Conservation (phyloP, 371 early-diverging fungal genomes). For the Umbelopsis sp. region DNA sequence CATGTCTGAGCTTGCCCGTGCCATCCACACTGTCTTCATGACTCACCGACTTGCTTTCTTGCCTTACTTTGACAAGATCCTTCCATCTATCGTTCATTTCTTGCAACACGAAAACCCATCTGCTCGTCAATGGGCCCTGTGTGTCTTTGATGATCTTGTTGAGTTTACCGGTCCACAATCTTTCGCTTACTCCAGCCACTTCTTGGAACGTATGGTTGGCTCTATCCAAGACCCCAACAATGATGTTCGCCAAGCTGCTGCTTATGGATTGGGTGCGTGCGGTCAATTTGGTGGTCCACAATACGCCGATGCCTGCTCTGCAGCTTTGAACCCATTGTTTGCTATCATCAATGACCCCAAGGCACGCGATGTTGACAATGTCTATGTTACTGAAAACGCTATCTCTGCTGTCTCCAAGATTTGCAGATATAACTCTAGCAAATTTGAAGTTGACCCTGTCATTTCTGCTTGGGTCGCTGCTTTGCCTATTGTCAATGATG, state of each 20-base stretch:
- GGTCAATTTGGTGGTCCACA: conserved; percentile 84
- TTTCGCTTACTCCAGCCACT: conserved; percentile 70
- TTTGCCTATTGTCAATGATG: conserved; percentile 86
- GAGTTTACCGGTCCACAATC: conserved; percentile 87
- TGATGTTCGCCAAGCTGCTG: conserved; percentile 90
- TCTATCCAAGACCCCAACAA: conserved; percentile 64
- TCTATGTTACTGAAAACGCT: conserved; percentile 89
- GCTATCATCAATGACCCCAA: conserved; percentile 66
- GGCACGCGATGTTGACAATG: conserved; percentile 71
- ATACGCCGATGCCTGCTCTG: conserved; percentile 70
- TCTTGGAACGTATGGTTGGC: conserved; percentile 68
- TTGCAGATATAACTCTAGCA: conserved; percentile 62
- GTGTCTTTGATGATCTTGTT: conserved; percentile 88
- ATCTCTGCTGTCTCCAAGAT: conserved; percentile 90
- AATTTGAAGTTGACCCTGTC: conserved; percentile 67
- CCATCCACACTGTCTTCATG: conserved; percentile 77
- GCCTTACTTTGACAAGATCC: conserved; percentile 77
- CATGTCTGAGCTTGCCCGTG: conserved; percentile 74
- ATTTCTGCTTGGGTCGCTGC: conserved; percentile 77
- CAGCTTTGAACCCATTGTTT: conserved; percentile 68
- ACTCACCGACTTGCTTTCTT: conserved; percentile 73
- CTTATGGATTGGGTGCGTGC: conserved; percentile 90
- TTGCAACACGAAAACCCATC: conserved; percentile 66
- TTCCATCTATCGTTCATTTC: conserved; percentile 69
- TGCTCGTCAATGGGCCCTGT: conserved; percentile 89